Base-by-base conservation (phyloP, 2,329 filamentous ascomycete species). In the Beauveria sp. region DNA sequence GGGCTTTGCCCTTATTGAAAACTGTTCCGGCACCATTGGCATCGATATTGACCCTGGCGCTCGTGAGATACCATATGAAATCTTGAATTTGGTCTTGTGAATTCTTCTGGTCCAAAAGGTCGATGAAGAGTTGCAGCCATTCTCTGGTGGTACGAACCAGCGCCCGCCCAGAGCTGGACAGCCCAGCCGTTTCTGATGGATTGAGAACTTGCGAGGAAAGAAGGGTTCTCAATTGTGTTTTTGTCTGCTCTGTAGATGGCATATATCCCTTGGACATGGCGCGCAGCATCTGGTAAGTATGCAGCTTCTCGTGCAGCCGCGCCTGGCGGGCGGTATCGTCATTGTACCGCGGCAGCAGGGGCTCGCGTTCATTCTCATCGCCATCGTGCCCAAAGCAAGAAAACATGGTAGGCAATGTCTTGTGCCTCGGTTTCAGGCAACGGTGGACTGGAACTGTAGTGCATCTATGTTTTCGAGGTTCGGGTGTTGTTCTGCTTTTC, bases 261-360 rank as follows among this genome's bases (percentile, higher is more conserved):
- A 97, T 92, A 74, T 87, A 97, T 6, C 93, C 93, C 69, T 90
- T 84, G 1, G 84, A 84, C 10, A 97, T 73, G 59, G 93, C 93
- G 58, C 90, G 84, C 30, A 92, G 72, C 88, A 96, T 96, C 79
- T 96, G 91, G 71, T 96, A 97, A 28, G 88, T 88, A 75, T 96
- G 93, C 63, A 97, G 83, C 79, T 96, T 97, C 73, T 93, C 86
- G 70, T 93, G 90, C 62, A 96, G 81, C 68, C 86, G 80, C 53
- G 86, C 81, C 80, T 96, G 90, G 59, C 92, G 77, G 37, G 80
- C 76, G 1, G 92, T 96, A 68, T 94, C 90, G 73, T 96, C 88
- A 68, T 86, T 80, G 79, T 94, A 94, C 68, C 86, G 87, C 62
- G 92, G 90, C 54, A 96, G 85, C 61, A 96, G 81, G 64, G 92